Evolutionary conservation across 169 alveolate species (phyloP).

Genomic region (Babesia ovata): DNA sequence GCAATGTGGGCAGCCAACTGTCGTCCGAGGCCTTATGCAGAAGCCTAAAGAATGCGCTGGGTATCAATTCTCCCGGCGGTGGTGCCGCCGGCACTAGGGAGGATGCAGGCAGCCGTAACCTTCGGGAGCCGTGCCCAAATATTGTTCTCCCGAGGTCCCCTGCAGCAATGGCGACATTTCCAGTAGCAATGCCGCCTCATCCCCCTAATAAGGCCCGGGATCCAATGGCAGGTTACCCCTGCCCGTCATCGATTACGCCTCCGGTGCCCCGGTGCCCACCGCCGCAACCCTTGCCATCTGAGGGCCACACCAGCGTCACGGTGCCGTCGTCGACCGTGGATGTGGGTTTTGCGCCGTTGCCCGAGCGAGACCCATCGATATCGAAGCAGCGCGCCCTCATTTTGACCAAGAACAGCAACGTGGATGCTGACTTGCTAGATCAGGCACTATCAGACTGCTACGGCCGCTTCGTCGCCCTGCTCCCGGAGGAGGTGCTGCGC

Average conservation of each 20-base stretch:
- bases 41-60: slow-evolving; percentile 12
- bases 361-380: background rate
- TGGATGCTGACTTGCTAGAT: slow-evolving; percentile 75
- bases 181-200: background rate
- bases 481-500: slow-evolving; percentile 85
- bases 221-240: too few species aligned
- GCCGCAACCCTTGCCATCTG: too few species aligned
- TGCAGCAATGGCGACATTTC: background rate
- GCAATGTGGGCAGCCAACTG: background rate
- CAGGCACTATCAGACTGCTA: slow-evolving; percentile 85
- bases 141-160: background rate
- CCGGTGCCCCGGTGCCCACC: too few species aligned
- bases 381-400: slow-evolving; percentile 1
- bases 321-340: background rate
- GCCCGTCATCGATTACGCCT: too few species aligned
- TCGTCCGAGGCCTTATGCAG: slow-evolving; percentile 13
- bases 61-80: background rate
- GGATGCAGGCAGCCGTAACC: background rate
- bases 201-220: background rate
- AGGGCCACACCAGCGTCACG: too few species aligned
- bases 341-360: background rate
- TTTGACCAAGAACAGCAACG: slow-evolving; percentile 25
- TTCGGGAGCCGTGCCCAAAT: background rate
- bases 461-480: slow-evolving; percentile 86
- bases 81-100: background rate